A percentile compares a stretch with the other conserved stretches of the same genome.
Conservation (phyloP, 176 grass and related monocot genomes). For the Olyra latifolia region DNA sequence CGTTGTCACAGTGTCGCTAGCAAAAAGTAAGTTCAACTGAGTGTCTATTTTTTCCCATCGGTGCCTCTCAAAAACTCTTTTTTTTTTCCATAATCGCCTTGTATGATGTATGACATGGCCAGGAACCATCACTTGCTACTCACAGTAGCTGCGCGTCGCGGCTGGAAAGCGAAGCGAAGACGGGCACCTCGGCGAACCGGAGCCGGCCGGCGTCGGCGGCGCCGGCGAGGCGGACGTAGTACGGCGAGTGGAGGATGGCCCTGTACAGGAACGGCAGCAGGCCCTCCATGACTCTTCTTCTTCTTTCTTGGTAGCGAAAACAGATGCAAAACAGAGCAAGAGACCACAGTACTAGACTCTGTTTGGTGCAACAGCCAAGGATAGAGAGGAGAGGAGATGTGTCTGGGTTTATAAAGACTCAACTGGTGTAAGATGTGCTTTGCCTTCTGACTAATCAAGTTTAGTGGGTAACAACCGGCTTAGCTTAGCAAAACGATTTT, state of each 20-base stretch:
- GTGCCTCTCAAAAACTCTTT: background rate
- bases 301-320: background rate
- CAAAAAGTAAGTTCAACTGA: no score
- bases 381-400: background rate
- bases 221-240: constrained; percentile 44
- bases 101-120: background rate
- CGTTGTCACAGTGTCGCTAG: no score
- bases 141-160: constrained; percentile 24
- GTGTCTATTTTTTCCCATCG: no score
- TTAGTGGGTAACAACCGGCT: constrained; percentile 24
- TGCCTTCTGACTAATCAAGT: background rate
- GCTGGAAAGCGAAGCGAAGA: constrained; percentile 17
- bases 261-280: constrained; percentile 67
- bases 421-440: background rate
- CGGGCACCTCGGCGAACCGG: background rate
- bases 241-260: constrained; percentile 38
- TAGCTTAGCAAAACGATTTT: background rate
- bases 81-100: background rate
- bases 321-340: background rate
- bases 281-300: constrained; percentile 44
- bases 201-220: constrained; percentile 16
- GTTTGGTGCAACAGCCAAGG: background rate
- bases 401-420: constrained; percentile 13
- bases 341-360: background rate
- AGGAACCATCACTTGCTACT: background rate